Base-by-base conservation (phyloP, 768 basidiomycete species). In the Tubosaeta sp. region DNA sequence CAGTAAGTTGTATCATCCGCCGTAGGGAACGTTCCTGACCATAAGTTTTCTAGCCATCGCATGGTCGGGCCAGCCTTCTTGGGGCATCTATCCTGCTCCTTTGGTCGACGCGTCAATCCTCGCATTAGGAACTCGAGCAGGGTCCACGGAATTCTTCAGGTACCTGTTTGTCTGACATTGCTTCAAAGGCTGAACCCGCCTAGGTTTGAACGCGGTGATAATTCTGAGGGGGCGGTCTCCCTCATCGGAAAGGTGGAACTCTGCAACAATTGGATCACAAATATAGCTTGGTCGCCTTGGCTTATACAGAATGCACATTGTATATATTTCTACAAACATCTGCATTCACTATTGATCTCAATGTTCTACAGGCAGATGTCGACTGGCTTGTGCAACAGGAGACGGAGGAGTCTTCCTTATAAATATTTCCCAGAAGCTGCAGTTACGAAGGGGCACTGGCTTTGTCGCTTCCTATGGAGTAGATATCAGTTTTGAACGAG, bases 21-120 rank as follows among this genome's bases (percentile, higher is more conserved):
- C n/a, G 27, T 8, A 9, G 11, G 13, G 27, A 1, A 16, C n/a
- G 5, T 56, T 43, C 51, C 44, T 54, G 31, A 59, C 47, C 38
- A 24, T 40, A 25, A n/a, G 24, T 42, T 34, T 22, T 45, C 18
- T 57, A 90, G 88, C 84, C 59, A 78, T 87, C 29, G 71, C 75
- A 13, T 92, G 89, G 89, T 84, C 88, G 4, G 54, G 65, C 25
- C 83, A 85, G 62, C 72, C 80, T 2, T 68, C 80, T 49, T 87
- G 86, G 67, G 74, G 73, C 11, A 53, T 77, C 10, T 59, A 56
- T 12, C 84, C 86, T 3, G 62, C 71, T 9, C 78, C 80, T 0
- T 44, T 63, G 21, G 44, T 78, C 4, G 80, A 27, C 52, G 78
- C 75, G 2, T 90, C 25, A 4, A 4, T 27, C 4, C 8, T 27